phyloP scores from a whole-genome alignment of 1,284 basidiomycete species.

The Ceratobasidium sp. region DNA sequence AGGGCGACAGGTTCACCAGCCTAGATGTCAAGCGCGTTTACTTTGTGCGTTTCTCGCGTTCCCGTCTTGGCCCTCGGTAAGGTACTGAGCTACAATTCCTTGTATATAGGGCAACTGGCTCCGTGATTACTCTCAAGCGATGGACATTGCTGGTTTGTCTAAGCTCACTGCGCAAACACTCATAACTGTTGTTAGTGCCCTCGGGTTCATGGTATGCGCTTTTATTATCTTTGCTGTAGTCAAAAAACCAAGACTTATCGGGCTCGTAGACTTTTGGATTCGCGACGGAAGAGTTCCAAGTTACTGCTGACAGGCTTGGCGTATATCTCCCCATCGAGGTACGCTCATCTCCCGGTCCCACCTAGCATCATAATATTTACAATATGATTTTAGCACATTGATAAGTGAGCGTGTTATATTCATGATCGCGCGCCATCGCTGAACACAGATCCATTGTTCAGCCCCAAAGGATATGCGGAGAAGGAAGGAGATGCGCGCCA shows the following conservation, averaged over 20 bases:
- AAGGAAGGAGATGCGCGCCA: slow-evolving; percentile 78
- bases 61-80: no score
- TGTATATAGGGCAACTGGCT: slow-evolving; percentile 71
- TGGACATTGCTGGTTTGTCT: slow-evolving; percentile 71
- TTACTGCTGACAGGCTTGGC: slow-evolving; percentile 84
- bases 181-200: slow-evolving; percentile 77
- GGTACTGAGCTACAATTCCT: background rate
- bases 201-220: slow-evolving; percentile 74
- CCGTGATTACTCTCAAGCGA: slow-evolving; percentile 72
- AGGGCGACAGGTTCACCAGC: slow-evolving; percentile 72
- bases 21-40: slow-evolving; percentile 74
- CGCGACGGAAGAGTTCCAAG: slow-evolving; percentile 81
- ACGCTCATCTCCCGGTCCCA: background rate
- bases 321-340: slow-evolving; percentile 77
- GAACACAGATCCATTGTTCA: slow-evolving; percentile 13
- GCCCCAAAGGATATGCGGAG: slow-evolving; percentile 73
- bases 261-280: slow-evolving; percentile 72
- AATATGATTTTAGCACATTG: slow-evolving; percentile 15
- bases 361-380: no score
- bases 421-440: background rate
- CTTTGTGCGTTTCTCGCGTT: slow-evolving; percentile 65
- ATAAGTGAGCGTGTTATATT: slow-evolving; percentile 1
- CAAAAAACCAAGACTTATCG: no score
- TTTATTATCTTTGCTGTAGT: slow-evolving; percentile 48
- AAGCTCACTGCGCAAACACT: slow-evolving; percentile 76